These are phyloP conservation scores for Priceomyces castillae DNA, from an alignment of 805 yeast genomes.

Conservation along the genomic window DNA sequence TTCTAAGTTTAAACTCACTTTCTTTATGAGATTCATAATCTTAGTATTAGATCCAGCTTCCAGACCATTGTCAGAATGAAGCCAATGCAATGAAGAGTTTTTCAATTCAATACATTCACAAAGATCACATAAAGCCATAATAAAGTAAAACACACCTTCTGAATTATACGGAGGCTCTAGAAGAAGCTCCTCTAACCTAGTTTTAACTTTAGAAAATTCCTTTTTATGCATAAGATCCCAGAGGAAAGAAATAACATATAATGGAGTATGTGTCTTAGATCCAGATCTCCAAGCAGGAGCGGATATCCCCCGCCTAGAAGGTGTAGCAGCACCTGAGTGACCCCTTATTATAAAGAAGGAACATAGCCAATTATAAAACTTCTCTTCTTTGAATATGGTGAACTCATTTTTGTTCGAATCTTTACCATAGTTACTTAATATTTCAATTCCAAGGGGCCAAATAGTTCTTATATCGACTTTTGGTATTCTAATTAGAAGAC, in stretches of 20 bases:
- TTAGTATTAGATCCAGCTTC: slow-evolving; percentile 1
- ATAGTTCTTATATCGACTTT: slow-evolving; percentile 51
- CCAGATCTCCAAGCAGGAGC: slow-evolving; percentile 43
- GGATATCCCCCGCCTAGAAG: slow-evolving; percentile 8
- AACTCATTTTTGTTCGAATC: slow-evolving; percentile 4
- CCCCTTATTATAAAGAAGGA: slow-evolving; percentile 22
- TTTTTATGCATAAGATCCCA: slow-evolving; percentile 43
- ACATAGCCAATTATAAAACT: slow-evolving; percentile 37
- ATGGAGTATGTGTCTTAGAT: slow-evolving; percentile 38
- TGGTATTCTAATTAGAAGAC: slow-evolving; percentile 47
- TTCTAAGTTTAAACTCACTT: slow-evolving; percentile 14
- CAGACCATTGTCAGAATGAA: slow-evolving; percentile 3
- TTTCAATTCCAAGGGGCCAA: slow-evolving; percentile 66
- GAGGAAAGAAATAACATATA: slow-evolving; percentile 38
- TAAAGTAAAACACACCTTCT: slow-evolving; percentile 41
- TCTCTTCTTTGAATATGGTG: slow-evolving; percentile 21
- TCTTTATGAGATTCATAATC: slow-evolving; percentile 10
- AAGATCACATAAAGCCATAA: slow-evolving; percentile 30
- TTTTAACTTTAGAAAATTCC: slow-evolving; percentile 32
- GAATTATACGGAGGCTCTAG: slow-evolving; percentile 42
- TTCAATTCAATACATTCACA: slow-evolving; percentile 22
- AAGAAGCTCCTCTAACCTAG: slow-evolving; percentile 33
- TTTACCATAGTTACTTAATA: slow-evolving; percentile 29
- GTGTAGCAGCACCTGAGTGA: slow-evolving; percentile 8
- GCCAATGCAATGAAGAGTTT: neutral